These are phyloP conservation scores for Pilobolus umbonatus DNA, from an alignment of 192 early-diverging fungal species.

Conservation along the genomic window DNA sequence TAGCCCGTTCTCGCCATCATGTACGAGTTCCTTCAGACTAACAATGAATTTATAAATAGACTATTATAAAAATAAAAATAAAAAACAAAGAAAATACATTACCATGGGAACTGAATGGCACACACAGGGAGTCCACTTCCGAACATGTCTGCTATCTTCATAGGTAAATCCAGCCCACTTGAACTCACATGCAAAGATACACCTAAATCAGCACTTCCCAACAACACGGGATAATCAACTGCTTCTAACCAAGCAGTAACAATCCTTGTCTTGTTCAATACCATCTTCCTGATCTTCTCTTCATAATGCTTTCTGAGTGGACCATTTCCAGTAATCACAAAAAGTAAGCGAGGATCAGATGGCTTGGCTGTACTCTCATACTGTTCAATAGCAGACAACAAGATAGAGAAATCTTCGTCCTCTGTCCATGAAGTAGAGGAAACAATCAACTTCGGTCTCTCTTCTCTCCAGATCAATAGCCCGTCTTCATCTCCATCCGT, in stretches of 20 bases:
- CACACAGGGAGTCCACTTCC: slow-evolving; percentile 90
- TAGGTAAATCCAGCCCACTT: slow-evolving; percentile 92
- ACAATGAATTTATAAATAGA: slow-evolving; percentile 13
- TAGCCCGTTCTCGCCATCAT: slow-evolving; percentile 58
- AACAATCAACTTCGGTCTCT: slow-evolving; percentile 77
- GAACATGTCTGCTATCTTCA: slow-evolving; percentile 99
- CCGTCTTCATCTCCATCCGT: slow-evolving; percentile 14
- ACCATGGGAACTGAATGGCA: slow-evolving; percentile 62
- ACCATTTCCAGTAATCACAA: slow-evolving; percentile 93
- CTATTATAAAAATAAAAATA: not conserved
- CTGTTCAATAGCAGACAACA: slow-evolving; percentile 61
- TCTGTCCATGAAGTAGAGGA: slow-evolving; percentile 93
- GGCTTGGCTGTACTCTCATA: slow-evolving; percentile 45
- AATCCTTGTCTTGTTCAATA: slow-evolving; percentile 52
- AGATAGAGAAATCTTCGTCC: slow-evolving; percentile 90
- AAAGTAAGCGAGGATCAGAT: slow-evolving; percentile 52
- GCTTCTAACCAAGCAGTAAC: slow-evolving; percentile 76
- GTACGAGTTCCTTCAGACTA: slow-evolving; percentile 64
- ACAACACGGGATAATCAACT: slow-evolving; percentile 79
- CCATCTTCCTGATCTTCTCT: slow-evolving; percentile 51
- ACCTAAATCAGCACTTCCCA: slow-evolving; percentile 91
- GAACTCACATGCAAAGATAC: slow-evolving; percentile 92
- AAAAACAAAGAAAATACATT: not conserved
- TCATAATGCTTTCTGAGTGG: slow-evolving; percentile 71
- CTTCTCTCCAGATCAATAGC: slow-evolving; percentile 11